Evolutionary conservation across 1,284 basidiomycete genomes (phyloP), one percentile per base, ranked within the genome.

Genomic region (Gymnopus androsaceus): DNA sequence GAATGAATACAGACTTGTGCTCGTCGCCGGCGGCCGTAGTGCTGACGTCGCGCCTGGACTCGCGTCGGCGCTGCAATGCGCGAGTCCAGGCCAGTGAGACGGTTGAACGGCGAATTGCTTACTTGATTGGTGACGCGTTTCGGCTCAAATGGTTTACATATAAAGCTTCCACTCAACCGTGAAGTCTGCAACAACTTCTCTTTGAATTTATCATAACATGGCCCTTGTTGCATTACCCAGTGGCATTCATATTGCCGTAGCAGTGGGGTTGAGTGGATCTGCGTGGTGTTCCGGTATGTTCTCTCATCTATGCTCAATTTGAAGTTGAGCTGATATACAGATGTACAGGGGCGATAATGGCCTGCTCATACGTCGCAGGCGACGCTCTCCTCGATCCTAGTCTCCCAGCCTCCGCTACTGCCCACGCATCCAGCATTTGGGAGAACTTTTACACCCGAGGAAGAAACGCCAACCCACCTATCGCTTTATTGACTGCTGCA

Each of bases 281-380:
- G 54, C 54, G 7, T 55, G 47, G 47, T 47, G 40, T 19, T 50
- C 54, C n/a, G 54, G 54, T 55, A 27, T 38, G 27, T 41, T n/a
- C 14, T 3, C n/a, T 21, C 12, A 5, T n/a, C 19, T 44, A 12
- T n/a, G n/a, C 11, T 31, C n/a, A 1, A 19, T 19, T 15, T 31
- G 21, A 4, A 5, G 5, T 15, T 34, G 2, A 33, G 1, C 30
- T 8, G 21, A 49, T 15, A 2, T 15, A 7, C 11, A 11, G 15
- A 14, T 23, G 14, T 15, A n/a, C 27, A 55, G 54, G 54, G 3
- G 37, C 54, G 11, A 55, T 55, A 28, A 33, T 55, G 17, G 34
- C 47, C 14, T 34, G 47, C 38, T 50, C 54, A 23, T 34, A 19
- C n/a, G 14, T 51, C n/a, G 12, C 47, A 15, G 25, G 19, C 15